A percentile compares a stretch with the other conserved stretches of the same genome.
Conservation (phyloP, 805 yeast genomes). For the Saccharomycodes ludwigii region DNA sequence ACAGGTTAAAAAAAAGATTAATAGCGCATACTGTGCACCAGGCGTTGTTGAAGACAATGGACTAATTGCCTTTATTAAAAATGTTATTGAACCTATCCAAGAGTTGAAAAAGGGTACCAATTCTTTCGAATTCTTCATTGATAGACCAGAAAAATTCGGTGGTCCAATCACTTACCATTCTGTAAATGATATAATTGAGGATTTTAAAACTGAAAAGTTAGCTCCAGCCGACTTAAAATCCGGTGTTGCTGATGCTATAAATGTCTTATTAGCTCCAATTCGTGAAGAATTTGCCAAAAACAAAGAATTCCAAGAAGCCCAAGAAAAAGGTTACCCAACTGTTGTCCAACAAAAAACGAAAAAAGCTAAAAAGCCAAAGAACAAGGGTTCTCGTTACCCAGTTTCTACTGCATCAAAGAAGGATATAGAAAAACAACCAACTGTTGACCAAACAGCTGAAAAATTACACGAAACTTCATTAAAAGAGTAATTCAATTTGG, state of each 20-base stretch:
- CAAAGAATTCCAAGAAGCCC: conserved; percentile 65
- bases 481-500: no score
- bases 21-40: conserved; percentile 90
- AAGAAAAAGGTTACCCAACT: conserved; percentile 74
- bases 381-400: conserved; percentile 85
- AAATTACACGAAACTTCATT: conserved; percentile 17
- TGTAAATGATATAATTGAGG: conserved; percentile 57
- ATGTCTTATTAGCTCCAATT: conserved; percentile 71
- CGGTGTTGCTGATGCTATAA: conserved; percentile 82
- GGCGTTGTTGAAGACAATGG: conserved; percentile 91
- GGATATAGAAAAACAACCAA: conserved; percentile 16
- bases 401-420: conserved; percentile 33
- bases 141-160: conserved; percentile 95
- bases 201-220: conserved; percentile 59
- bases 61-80: conserved; percentile 71
- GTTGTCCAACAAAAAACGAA: conserved; percentile 46
- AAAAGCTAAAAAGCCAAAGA: conserved; percentile 67
- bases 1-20: conserved; percentile 77
- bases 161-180: conserved; percentile 71
- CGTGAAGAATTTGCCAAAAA: conserved; percentile 51
- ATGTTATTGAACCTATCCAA: conserved; percentile 76
- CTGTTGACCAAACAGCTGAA: conserved; percentile 15
- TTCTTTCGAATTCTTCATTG: conserved; percentile 54
- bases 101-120: conserved; percentile 54
- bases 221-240: conserved; percentile 89